Conservation (phyloP, 805 yeast genomes). For the Vanderwaltozyma verrucispora region DNA sequence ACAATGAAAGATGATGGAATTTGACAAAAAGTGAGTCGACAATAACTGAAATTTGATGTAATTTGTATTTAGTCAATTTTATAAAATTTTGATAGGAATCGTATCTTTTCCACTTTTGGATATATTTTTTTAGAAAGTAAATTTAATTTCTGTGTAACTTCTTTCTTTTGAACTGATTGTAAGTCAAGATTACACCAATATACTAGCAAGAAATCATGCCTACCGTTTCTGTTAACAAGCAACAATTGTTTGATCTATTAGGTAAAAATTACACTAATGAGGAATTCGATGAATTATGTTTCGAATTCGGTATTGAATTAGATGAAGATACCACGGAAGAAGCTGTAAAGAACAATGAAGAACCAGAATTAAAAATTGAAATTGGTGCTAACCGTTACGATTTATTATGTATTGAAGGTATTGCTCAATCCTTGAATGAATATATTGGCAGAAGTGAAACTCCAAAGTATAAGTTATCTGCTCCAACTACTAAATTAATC, state of each 20-base stretch:
- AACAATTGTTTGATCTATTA: slow-evolving; percentile 74
- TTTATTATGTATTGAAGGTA: slow-evolving; percentile 96
- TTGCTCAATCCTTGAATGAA: slow-evolving; percentile 88
- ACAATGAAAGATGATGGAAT: background rate
- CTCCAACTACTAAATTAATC: slow-evolving; percentile 57
- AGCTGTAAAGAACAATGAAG: slow-evolving; percentile 36
- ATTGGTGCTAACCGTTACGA: slow-evolving; percentile 98
- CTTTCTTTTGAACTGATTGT: too few species aligned
- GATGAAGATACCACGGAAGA: slow-evolving; percentile 91
- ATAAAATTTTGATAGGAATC: too few species aligned
- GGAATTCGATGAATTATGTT: slow-evolving; percentile 94
- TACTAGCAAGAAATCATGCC: slow-evolving; percentile 70
- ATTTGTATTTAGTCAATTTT: too few species aligned
- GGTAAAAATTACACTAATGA: slow-evolving; percentile 66
- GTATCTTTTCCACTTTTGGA: background rate
- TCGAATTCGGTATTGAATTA: slow-evolving; percentile 93
- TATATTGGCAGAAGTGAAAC: slow-evolving; percentile 60
- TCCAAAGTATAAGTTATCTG: slow-evolving; percentile 57
- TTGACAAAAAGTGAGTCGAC: background rate
- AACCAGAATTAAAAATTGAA: slow-evolving; percentile 93
- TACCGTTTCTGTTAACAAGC: slow-evolving; percentile 90
- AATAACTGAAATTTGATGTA: too few species aligned
- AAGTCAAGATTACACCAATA: too few species aligned
- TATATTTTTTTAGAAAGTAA: slow-evolving; percentile 1
- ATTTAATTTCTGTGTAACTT: too few species aligned